Base-by-base conservation (phyloP, 768 basidiomycete genomes). In the Phaeotremella fagi region DNA sequence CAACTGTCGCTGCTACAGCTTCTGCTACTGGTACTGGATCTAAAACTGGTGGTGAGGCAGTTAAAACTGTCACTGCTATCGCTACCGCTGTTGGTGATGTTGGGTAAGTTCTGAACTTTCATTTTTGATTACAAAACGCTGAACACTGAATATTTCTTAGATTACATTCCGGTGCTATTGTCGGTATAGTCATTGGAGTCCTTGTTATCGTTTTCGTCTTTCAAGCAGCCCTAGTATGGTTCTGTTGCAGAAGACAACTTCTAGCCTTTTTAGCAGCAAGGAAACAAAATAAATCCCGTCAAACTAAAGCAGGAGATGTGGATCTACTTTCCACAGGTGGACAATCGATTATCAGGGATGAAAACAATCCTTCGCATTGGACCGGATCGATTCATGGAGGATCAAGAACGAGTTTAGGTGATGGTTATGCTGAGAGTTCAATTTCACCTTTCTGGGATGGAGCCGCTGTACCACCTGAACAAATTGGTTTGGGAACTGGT, bases 41-140 rank as follows among this genome's bases (percentile, higher is more conserved):
- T 23, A 46, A 52, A 28, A 45, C 50, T 3, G 45, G 41, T 16
- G 60, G 54, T 18, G 54, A 43, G 16, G 50, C 46, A 2, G 60
- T 70, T 0, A 66, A 64, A 57, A 70, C 68, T 7, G 64, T 70
- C 7, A 70, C 68, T 18, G 60, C 64, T 23, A 66, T 66, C 18
- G 59, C 63, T 0, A 60, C 62, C 7, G 37, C 54, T 27, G 47
- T 59, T 24, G 25, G 42, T 12, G 43, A 48, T 2, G 46, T 48
- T n/a, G 64, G 62, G 68, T 70, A 47, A 49, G 38, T 14, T 6
- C 22, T 22, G n/a, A 35, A 9, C 11, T 35, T 35, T 35, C 11
- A n/a, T 41, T 14, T 41, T 6, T 7, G 38, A 41, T 41, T 22
- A 9, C 22, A 11, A 45, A 9, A 11, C 7, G 26, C 23, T 9